phyloP scores from a whole-genome alignment of 192 early-diverging fungal species.

The Coemansia sp. region DNA sequence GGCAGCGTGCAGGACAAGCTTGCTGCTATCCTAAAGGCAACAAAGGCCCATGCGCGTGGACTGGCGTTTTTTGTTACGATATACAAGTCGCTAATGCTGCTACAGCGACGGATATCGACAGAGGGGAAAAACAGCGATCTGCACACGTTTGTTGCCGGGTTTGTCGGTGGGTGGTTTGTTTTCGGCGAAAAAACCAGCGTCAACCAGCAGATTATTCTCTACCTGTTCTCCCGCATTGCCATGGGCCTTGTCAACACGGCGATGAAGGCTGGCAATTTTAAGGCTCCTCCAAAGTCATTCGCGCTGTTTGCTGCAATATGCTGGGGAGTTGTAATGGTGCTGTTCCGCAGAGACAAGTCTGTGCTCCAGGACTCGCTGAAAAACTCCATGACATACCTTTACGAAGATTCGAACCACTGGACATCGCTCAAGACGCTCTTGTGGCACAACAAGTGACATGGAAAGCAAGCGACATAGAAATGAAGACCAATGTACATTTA shows the following conservation, averaged over 20 bases:
- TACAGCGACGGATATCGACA: constrained; percentile 65
- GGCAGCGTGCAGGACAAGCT: constrained; percentile 80
- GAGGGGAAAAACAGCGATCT: constrained; percentile 71
- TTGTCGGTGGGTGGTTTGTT: constrained; percentile 88
- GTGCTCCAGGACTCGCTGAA: constrained; percentile 88
- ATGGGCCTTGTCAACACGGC: constrained; percentile 82
- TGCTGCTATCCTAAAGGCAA: constrained; percentile 76
- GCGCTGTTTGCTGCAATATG: constrained; percentile 89
- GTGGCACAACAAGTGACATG: constrained; percentile 76
- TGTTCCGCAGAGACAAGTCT: constrained; percentile 87
- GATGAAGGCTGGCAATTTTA: constrained; percentile 67
- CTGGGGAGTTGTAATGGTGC: constrained; percentile 96
- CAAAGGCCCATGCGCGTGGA: constrained; percentile 85
- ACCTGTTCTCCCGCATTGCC: constrained; percentile 89
- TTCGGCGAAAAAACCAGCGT: constrained; percentile 95
- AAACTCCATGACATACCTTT: constrained; percentile 93
- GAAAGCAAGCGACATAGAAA: too few species aligned
- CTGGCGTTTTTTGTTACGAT: constrained; percentile 90
- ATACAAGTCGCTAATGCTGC: constrained; percentile 88
- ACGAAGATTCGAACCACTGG: constrained; percentile 86
- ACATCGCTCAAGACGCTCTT: constrained; percentile 69
- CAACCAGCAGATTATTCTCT: constrained; percentile 96
- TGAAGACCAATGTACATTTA: too few species aligned
- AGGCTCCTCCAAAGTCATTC: constrained; percentile 79
- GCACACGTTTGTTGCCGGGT: constrained; percentile 89